Percentiles rank a stretch among this genome's conserved stretches.
Conservation (phyloP, 1,284 basidiomycete genomes). For the Trichosporon coremiiforme region DNA sequence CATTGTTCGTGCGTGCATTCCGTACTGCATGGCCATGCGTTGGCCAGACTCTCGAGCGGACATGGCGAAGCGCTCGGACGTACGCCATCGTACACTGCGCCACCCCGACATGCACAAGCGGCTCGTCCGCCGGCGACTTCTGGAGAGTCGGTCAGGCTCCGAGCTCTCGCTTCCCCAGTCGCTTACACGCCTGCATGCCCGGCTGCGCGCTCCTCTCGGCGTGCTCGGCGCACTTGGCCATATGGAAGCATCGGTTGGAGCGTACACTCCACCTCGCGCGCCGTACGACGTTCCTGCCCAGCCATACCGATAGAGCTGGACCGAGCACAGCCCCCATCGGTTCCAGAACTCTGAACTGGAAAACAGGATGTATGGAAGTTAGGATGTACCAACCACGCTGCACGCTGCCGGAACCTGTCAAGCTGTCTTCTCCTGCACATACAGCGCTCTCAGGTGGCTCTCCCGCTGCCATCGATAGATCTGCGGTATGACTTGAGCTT, state of each 20-base stretch:
- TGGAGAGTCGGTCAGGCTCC: neutral
- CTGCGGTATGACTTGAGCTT: neutral
- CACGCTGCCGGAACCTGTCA: too few species aligned
- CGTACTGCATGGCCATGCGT: neutral
- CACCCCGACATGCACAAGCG: neutral
- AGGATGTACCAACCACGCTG: too few species aligned
- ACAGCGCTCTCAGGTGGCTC: neutral
- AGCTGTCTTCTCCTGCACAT: too few species aligned
- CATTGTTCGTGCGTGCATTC: neutral
- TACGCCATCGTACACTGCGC: neutral
- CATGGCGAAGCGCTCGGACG: neutral
- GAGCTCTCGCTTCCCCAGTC: too few species aligned
- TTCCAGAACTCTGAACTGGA: neutral
- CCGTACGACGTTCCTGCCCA: neutral
- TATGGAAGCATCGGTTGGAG: neutral
- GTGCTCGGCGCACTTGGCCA: constrained; percentile 3
- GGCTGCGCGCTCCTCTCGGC: neutral
- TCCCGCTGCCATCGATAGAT: neutral
- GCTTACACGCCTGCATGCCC: too few species aligned
- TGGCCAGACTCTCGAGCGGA: neutral
- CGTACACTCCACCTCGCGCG: neutral
- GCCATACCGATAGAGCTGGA: too few species aligned
- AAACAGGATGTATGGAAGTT: neutral
- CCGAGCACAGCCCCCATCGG: neutral
- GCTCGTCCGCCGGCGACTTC: too few species aligned